Conservation (phyloP, 495 filamentous ascomycete genomes). For the Haplographium delicatum region DNA sequence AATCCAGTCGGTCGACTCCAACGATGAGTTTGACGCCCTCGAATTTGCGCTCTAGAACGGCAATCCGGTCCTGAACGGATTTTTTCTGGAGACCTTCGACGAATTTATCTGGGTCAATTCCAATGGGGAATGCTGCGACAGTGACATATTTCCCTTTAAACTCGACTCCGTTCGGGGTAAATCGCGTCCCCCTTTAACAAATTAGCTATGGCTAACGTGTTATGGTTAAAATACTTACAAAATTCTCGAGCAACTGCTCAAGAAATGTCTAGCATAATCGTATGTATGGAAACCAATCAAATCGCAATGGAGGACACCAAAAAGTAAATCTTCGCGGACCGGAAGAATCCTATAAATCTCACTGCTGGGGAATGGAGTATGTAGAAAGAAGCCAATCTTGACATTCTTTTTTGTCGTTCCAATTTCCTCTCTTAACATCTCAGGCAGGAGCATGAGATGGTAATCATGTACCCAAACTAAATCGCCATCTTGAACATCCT, state of each 20-base stretch:
- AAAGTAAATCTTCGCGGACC: constrained; percentile 74
- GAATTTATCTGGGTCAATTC: constrained; percentile 96
- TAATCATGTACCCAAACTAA: constrained; percentile 97
- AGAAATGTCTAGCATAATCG: constrained; percentile 86
- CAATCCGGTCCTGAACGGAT: constrained; percentile 74
- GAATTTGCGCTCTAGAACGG: constrained; percentile 71
- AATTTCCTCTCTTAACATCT: constrained; percentile 74
- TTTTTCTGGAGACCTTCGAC: constrained; percentile 76
- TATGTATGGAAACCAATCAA: constrained; percentile 93
- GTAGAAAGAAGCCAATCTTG: constrained; percentile 91
- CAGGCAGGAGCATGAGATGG: constrained; percentile 86
- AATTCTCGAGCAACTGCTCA: constrained; percentile 78
- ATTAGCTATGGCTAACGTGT: constrained; percentile 1
- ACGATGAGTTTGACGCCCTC: constrained; percentile 85
- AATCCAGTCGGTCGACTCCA: constrained; percentile 88
- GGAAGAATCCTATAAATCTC: constrained; percentile 91
- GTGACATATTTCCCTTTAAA: constrained; percentile 69
- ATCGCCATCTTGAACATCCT: constrained; percentile 69
- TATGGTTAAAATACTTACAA: constrained; percentile 47
- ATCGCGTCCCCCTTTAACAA: constrained; percentile 56
- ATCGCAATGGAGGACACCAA: constrained; percentile 78
- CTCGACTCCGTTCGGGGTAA: constrained; percentile 78
- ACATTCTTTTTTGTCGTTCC: constrained; percentile 66
- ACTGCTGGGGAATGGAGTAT: constrained; percentile 89
- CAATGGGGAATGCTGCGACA: constrained; percentile 83